Evolutionary conservation across 2,329 filamentous ascomycete species (phyloP).

Genomic region (Fusarium protoensiforme): DNA sequence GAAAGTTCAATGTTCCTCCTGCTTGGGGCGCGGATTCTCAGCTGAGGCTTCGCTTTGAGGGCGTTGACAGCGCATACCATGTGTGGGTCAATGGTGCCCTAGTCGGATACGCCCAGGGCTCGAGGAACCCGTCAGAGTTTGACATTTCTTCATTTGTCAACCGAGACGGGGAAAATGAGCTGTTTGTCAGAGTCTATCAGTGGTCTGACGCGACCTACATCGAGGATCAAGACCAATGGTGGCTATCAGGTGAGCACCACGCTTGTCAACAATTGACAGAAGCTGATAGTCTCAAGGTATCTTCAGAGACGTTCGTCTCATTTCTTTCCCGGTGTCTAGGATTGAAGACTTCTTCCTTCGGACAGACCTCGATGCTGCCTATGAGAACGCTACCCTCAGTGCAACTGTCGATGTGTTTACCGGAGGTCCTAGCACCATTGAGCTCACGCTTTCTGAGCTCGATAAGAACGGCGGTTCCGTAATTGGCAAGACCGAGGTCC

Average conservation of each 20-base stretch:
- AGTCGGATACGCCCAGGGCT: constrained; percentile 76
- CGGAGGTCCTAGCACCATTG: constrained; percentile 48
- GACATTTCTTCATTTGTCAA: constrained; percentile 66
- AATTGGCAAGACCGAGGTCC: constrained; percentile 39
- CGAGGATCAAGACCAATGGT: constrained; percentile 78
- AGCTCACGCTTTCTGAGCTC: constrained; percentile 56
- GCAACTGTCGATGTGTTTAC: constrained; percentile 58
- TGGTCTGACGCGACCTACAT: constrained; percentile 77
- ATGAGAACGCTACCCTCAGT: constrained; percentile 60
- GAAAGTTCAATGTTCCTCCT: constrained; percentile 63
- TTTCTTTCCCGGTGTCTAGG: constrained; percentile 66
- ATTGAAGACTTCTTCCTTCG: constrained; percentile 68
- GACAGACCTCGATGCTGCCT: constrained; percentile 65
- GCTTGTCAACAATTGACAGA: constrained; percentile 52
- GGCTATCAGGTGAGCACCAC: constrained; percentile 69
- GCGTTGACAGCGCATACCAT: constrained; percentile 78
- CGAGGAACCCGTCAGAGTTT: constrained; percentile 76
- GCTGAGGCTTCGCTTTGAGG: constrained; percentile 74
- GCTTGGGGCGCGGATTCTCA: constrained; percentile 61
- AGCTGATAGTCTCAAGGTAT: constrained; percentile 59
- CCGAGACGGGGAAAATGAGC: constrained; percentile 58
- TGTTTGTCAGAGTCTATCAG: constrained; percentile 76
- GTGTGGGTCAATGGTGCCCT: constrained; percentile 73
- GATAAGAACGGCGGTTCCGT: constrained; percentile 48
- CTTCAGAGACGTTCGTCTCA: constrained; percentile 73